Evolutionary conservation across 352 stramenopile species (phyloP).

Genomic region (Phytopythium sindhum): DNA sequence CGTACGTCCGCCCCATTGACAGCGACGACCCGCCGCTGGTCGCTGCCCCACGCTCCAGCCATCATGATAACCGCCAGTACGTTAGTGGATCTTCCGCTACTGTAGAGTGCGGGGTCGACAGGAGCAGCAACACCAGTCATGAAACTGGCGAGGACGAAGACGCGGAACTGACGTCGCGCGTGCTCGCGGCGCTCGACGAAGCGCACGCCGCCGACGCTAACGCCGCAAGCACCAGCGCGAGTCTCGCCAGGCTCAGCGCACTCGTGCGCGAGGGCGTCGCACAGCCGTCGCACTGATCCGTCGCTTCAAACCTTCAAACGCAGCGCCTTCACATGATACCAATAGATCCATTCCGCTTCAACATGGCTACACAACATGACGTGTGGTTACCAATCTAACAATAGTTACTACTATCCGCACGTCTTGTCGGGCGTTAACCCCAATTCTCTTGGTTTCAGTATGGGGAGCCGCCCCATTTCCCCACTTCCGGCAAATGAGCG

Average conservation of each 20-base stretch:
- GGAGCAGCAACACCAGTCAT: constrained; percentile 23
- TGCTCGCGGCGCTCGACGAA: constrained; percentile 52
- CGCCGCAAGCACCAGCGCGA: constrained; percentile 2
- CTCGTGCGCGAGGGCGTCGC: constrained; percentile 20
- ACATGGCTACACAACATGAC: background rate
- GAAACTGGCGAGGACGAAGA: constrained; percentile 36
- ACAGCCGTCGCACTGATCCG: background rate
- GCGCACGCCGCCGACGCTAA: constrained; percentile 1
- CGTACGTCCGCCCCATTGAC: constrained; percentile 61
- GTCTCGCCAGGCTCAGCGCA: constrained; percentile 22
- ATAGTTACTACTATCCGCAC: constrained; percentile 6
- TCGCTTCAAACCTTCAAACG: background rate
- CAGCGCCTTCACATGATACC: too few species aligned
- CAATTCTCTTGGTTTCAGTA: constrained; percentile 3
- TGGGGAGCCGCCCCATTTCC: background rate
- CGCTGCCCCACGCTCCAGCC: background rate
- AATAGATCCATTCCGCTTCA: background rate
- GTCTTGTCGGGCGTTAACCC: background rate
- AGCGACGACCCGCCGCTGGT: constrained; percentile 13
- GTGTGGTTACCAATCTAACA: background rate
- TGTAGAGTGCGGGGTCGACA: background rate
- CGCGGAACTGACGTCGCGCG: constrained; percentile 46
- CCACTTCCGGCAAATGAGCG: constrained; percentile 12
- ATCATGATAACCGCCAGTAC: background rate
- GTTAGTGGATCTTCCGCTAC: background rate